Evolutionary conservation across 2,329 filamentous ascomycete species (phyloP), one percentile per base, ranked within the genome.

Genomic region (Arthrinium phaeospermum): DNA sequence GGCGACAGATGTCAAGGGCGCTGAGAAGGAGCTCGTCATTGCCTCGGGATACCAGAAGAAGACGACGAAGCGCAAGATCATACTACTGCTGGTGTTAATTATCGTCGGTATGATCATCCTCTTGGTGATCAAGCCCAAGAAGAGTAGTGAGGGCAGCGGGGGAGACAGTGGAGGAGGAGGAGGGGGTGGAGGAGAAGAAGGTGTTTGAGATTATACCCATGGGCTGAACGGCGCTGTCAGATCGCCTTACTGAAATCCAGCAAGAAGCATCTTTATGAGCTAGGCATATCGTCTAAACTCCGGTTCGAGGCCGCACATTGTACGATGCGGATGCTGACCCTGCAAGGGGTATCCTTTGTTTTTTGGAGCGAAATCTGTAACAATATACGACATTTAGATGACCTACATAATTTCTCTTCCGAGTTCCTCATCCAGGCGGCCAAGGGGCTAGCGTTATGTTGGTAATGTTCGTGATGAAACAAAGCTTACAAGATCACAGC

Each of bases 61-160:
- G 80, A 93, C 92, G 70, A 95, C 94, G 30, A 99, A 98, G 85
- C 89, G 96, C 76, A 98, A 98, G 85, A 91, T 97, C 68, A 96
- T 99, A 72, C 86, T 99, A 53, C 85, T 99, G n/a, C 86, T 99
- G 27, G 83, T 97, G 8, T 85, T 99, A 37, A 83, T 98, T 30
- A 92, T 99, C 70, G 91, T 92, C 27, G 96, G 94, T 45, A 89
- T 98, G 84, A 93, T 99, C 78, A 97, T 98, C 77, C 80, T 98
- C 53, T 83, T 98, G 1, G 82, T 94, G 51, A 86, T 97, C 74
- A 98, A 97, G 83, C 94, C 94, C 0, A 95, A 92, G 81, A 86
- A 83, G 73, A 78, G 77, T 37, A 51, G 76, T 1, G 73, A 75
- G 1, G 74, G 77, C 37, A 67, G 76, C 1, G 73, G 75, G 2